phyloP scores from a whole-genome alignment of 1,139 yeast species.

The Sugiyamaella grinbergsii region DNA sequence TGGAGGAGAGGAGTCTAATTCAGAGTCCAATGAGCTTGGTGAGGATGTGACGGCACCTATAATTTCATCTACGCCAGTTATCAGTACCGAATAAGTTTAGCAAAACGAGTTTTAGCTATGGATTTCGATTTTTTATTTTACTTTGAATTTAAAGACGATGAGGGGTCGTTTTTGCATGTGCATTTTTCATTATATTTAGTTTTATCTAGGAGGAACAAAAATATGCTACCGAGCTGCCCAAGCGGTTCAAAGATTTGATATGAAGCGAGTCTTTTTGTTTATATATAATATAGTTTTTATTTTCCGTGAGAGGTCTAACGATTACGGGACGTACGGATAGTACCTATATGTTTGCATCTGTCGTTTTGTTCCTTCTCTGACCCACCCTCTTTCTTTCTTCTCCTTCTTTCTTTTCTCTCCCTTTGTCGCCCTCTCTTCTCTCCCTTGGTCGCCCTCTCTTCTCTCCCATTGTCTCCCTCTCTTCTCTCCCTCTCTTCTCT shows the following conservation, averaged over 20 bases:
- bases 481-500: not conserved
- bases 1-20: not conserved
- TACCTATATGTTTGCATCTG: too few relatives aligned
- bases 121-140: too few relatives aligned
- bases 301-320: not conserved
- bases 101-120: too few relatives aligned
- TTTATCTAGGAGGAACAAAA: not conserved
- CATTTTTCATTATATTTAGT: not conserved
- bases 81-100: constrained; percentile 8
- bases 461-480: not conserved
- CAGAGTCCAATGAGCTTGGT: not conserved
- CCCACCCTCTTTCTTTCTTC: too few relatives aligned
- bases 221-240: too few relatives aligned
- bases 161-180: constrained; percentile 8
- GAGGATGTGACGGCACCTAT: constrained; percentile 11
- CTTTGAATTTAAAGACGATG: too few relatives aligned
- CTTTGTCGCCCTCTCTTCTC: not conserved
- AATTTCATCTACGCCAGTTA: constrained; percentile 7
- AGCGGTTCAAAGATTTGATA: too few relatives aligned
- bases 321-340: not conserved
- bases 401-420: not conserved
- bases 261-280: not conserved
- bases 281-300: not conserved
- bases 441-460: not conserved
- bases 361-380: too few relatives aligned